Conservation (phyloP, 768 basidiomycete species). For the Suillus paluster region DNA sequence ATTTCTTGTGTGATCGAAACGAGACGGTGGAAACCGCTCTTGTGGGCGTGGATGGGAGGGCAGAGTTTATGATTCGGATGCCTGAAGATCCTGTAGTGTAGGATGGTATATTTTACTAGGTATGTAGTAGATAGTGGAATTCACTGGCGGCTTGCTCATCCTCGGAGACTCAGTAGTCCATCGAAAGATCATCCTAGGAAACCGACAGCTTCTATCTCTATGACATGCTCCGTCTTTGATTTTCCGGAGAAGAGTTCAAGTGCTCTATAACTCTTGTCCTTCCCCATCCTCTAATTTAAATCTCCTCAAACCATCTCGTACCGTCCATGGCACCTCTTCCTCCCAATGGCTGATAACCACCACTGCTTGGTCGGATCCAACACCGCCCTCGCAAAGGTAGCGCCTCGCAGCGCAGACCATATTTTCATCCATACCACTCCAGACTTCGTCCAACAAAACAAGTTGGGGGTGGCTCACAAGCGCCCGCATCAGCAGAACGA, state of each 20-base stretch:
- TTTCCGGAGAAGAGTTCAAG: neutral
- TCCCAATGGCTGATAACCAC: slow-evolving; percentile 92
- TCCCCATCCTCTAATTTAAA: slow-evolving; percentile 42
- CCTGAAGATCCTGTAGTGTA: neutral
- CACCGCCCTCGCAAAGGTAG: slow-evolving; percentile 61
- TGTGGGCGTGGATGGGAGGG: slow-evolving; percentile 15
- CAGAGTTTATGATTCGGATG: slow-evolving; percentile 5
- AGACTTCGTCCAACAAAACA: slow-evolving; percentile 89
- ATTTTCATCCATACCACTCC: slow-evolving; percentile 87
- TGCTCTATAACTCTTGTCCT: slow-evolving; percentile 20
- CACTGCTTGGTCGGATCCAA: slow-evolving; percentile 68
- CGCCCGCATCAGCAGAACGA: slow-evolving; percentile 86
- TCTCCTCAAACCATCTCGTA: slow-evolving; percentile 52
- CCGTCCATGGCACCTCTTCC: slow-evolving; percentile 86
- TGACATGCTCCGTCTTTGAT: neutral
- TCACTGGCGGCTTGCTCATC: neutral
- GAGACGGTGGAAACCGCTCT: slow-evolving; percentile 32
- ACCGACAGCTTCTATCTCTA: neutral
- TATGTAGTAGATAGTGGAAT: neutral
- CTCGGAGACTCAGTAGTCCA: neutral
- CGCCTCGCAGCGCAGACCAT: slow-evolving; percentile 69
- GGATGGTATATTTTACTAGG: neutral
- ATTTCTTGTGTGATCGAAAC: slow-evolving; percentile 33
- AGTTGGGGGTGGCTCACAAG: slow-evolving; percentile 75
- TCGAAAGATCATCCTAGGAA: neutral